A percentile compares a stretch with the other conserved stretches of the same genome.
These are phyloP conservation scores for Telfairia occidentalis DNA, from an alignment of 331 rosid genomes.

Conservation along the genomic window DNA sequence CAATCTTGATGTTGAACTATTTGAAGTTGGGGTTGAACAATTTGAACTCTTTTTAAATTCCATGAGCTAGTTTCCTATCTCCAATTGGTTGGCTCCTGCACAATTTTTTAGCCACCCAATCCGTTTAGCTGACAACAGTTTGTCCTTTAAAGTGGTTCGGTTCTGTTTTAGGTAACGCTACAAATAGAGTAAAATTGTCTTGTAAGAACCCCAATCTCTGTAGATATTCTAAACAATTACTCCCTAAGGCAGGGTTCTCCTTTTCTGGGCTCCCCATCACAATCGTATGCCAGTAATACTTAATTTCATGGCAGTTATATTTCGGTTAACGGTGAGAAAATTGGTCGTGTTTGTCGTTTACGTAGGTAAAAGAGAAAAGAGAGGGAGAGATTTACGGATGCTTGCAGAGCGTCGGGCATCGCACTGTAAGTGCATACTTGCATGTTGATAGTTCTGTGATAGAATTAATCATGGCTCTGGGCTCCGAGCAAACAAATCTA, in stretches of 20 bases:
- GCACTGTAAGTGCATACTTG: slow-evolving; percentile 89
- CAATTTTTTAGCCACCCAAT: neutral
- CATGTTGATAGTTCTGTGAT: slow-evolving; percentile 90
- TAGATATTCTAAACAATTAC: neutral
- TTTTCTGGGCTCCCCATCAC: neutral
- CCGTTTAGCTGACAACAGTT: neutral
- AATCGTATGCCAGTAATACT: neutral
- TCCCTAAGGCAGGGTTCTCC: neutral
- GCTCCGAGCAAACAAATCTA: slow-evolving; percentile 89
- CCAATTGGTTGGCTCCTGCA: neutral
- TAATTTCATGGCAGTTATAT: neutral
- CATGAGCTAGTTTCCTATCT: neutral
- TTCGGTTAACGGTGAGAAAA: neutral
- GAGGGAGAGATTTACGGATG: slow-evolving; percentile 52
- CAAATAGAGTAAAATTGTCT: neutral
- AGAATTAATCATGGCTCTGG: slow-evolving; percentile 72
- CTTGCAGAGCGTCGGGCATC: slow-evolving; percentile 79
- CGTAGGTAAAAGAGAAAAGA: neutral
- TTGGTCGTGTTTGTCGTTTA: neutral
- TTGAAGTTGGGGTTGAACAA: neutral
- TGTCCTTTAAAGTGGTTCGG: neutral
- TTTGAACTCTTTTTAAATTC: neutral
- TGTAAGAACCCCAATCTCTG: neutral
- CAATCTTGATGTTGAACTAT: neutral
- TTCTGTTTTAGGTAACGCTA: neutral